Percentiles rank a stretch among this genome's conserved stretches.
phyloP scores from a whole-genome alignment of 345 rosid species.

The Viola odorata region DNA sequence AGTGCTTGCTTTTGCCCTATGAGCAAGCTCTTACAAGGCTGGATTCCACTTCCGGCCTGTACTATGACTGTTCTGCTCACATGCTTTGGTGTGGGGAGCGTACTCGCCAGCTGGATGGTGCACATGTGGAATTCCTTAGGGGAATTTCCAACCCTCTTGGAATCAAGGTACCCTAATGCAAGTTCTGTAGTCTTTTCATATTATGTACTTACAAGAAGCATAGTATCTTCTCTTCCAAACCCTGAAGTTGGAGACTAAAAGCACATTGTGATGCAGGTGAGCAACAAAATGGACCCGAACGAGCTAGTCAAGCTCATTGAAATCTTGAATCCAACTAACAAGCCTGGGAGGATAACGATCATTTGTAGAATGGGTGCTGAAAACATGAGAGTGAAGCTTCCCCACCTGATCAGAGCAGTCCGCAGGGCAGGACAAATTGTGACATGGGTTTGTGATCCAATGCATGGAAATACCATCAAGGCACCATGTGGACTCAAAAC shows the following conservation, averaged over 20 bases:
- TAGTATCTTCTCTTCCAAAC: neutral
- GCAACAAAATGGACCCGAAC: conserved; percentile 26
- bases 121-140: conserved; percentile 28
- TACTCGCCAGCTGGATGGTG: conserved; percentile 30
- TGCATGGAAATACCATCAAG: conserved; percentile 29
- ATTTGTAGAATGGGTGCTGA: conserved; percentile 31
- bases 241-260: conserved; percentile 1
- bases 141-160: conserved; percentile 31
- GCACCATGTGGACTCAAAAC: conserved; percentile 29
- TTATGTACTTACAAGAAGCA: neutral
- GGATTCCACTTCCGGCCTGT: conserved; percentile 25
- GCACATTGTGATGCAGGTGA: conserved; percentile 18
- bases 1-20: conserved; percentile 26
- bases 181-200: neutral
- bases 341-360: conserved; percentile 26
- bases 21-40: conserved; percentile 28
- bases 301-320: conserved; percentile 26
- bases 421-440: conserved; percentile 19
- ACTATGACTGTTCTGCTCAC: conserved; percentile 29
- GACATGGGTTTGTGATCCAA: conserved; percentile 31
- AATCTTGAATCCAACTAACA: conserved; percentile 22
- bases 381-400: conserved; percentile 29
- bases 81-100: conserved; percentile 29
- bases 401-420: conserved; percentile 23
- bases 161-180: conserved; percentile 17